These are phyloP conservation scores for Leptographium lundbergii DNA, from an alignment of 2,329 filamentous ascomycete genomes.

Conservation along the genomic window DNA sequence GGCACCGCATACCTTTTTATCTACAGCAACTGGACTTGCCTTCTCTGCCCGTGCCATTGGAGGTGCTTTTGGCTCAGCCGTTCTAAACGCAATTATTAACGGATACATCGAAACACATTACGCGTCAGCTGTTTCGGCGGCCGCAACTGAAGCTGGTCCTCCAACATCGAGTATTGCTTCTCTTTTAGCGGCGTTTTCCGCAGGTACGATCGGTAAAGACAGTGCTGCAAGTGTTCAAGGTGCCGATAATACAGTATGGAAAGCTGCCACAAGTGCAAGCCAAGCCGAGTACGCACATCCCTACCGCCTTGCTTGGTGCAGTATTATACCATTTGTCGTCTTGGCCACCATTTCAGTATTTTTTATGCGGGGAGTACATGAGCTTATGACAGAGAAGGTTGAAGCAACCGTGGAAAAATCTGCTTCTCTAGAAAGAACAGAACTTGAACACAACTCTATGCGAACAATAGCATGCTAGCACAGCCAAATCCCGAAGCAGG, in stretches of 20 bases:
- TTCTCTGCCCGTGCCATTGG: conserved; percentile 40
- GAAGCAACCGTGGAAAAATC: conserved; percentile 36
- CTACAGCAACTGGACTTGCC: conserved; percentile 38
- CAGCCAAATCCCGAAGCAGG: too few species aligned
- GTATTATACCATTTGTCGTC: conserved; percentile 38
- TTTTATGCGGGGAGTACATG: conserved; percentile 32
- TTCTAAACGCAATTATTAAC: conserved; percentile 38
- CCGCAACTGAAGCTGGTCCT: conserved; percentile 30
- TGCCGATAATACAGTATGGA: conserved; percentile 24
- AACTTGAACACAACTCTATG: background rate
- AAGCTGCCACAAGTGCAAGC: conserved; percentile 25
- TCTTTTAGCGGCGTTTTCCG: conserved; percentile 25
- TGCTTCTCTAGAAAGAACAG: background rate
- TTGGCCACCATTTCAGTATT: conserved; percentile 30
- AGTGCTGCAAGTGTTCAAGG: conserved; percentile 19
- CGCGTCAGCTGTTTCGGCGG: conserved; percentile 23
- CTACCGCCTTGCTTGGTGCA: conserved; percentile 36
- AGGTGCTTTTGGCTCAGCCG: conserved; percentile 38
- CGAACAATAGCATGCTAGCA: background rate
- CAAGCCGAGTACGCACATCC: conserved; percentile 31
- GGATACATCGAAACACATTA: conserved; percentile 29
- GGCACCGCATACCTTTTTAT: conserved; percentile 37
- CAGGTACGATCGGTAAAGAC: conserved; percentile 18
- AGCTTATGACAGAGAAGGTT: conserved; percentile 40
- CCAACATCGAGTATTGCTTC: conserved; percentile 22